Evolutionary conservation across 2,329 filamentous ascomycete species (phyloP), one percentile per base, ranked within the genome.

Genomic region (Aureobasidium namibiae): DNA sequence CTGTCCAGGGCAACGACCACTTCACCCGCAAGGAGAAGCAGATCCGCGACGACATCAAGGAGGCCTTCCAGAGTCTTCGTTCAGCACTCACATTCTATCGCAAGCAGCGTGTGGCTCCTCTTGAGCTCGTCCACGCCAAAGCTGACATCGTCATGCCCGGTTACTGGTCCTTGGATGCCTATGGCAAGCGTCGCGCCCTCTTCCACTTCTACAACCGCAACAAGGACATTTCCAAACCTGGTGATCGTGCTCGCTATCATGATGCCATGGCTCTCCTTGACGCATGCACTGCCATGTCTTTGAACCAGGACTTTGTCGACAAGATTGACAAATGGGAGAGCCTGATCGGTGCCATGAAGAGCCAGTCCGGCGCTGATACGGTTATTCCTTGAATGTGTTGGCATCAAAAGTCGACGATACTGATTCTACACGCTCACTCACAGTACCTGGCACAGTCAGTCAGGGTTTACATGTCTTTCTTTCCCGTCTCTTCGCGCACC

Each of bases 11-110:
- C 13, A 56, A 56, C 29, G 52, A 56, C 38, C 21, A 56, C 38
- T 56, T 24, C 31, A 56, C 52, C 52, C n/a, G 39, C 29, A 56
- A 56, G 52, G 52, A 56, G 24, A 56, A 56, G 52, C 24, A 56
- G 21, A 56, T 56, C n/a, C 52, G 52, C 18, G 39, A 56, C 8
- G 39, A 21, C 39, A 56, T 56, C 38, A 56, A 56, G 52, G 52
- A 56, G 16, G 52, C 52, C 13, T 56, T 56, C 21, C n/a, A 56
- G 26, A 45, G 52, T 26, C 52, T 57, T 48, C 54, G 42, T 23
- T 48, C 42, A 21, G 33, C 54, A 10, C 33, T 57, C 24, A 14
- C 41, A 10, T 48, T 46, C 33, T 57, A 57, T n/a, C 54, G 54
- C 54, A 57, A 57, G 54, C 41, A 57, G 42, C 54, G 54, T 16